Percentiles rank a stretch among this genome's conserved stretches.
Evolutionary conservation across 257 asterid genomes (phyloP).

Genomic region (Petunia axillaris): DNA sequence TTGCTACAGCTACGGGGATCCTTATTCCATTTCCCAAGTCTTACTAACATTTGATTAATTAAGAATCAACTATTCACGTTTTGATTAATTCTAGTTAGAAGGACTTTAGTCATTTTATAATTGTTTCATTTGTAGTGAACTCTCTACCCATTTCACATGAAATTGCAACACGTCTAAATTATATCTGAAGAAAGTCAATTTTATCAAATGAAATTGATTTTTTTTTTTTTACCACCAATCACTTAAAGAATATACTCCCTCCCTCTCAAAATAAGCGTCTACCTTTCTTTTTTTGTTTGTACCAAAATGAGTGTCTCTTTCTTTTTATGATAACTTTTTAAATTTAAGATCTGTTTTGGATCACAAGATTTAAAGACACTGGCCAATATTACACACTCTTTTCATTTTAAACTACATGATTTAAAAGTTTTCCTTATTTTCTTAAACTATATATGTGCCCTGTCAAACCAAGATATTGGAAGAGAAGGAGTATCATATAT

Average conservation of each 20-base stretch:
- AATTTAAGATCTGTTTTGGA: no score
- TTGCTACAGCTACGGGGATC: conserved; percentile 56
- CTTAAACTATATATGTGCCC: no score
- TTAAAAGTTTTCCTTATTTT: no score
- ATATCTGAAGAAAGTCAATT: background rate
- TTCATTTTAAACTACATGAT: no score
- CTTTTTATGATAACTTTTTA: no score
- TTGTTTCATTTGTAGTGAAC: background rate
- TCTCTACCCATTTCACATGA: conserved; percentile 7
- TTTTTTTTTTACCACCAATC: background rate
- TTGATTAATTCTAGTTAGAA: background rate
- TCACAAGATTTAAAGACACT: no score
- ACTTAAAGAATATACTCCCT: background rate
- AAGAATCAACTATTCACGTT: background rate
- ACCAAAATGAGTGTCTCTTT: no score
- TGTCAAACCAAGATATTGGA: no score
- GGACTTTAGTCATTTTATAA: background rate
- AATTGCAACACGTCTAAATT: background rate
- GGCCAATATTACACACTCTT: no score
- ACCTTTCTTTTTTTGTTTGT: no score
- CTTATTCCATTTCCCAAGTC: background rate
- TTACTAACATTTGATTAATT: background rate
- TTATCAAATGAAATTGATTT: background rate
- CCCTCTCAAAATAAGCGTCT: no score
- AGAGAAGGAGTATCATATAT: background rate